Percentiles rank a stretch among this genome's conserved stretches.
Evolutionary conservation across 192 early-diverging fungal genomes (phyloP).

Genomic region (Coemansia pectinata): DNA sequence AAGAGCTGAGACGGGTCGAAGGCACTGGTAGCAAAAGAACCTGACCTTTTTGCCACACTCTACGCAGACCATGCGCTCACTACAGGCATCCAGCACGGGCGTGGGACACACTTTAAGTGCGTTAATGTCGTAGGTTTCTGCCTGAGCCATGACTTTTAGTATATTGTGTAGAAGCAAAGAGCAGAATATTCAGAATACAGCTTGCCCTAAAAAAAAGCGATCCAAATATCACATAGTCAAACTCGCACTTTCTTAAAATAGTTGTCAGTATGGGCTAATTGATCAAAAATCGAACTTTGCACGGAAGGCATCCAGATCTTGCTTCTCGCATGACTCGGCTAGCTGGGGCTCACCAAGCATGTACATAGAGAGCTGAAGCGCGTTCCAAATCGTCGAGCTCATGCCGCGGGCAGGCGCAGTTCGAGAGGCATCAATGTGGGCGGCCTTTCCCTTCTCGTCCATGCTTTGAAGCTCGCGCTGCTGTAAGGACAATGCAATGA

Average conservation of each 20-base stretch:
- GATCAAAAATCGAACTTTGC: constrained; percentile 82
- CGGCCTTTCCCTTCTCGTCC: constrained; percentile 32
- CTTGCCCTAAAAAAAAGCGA: background rate
- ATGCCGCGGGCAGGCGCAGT: constrained; percentile 55
- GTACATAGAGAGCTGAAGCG: constrained; percentile 71
- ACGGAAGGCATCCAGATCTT: constrained; percentile 80
- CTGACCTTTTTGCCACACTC: constrained; percentile 65
- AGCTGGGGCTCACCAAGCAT: constrained; percentile 83
- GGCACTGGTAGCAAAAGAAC: constrained; percentile 77
- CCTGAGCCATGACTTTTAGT: constrained; percentile 15
- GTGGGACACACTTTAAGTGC: constrained; percentile 24
- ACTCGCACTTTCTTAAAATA: background rate
- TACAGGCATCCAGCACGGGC: constrained; percentile 39
- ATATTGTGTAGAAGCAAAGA: background rate
- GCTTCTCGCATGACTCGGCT: constrained; percentile 72
- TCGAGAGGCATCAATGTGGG: constrained; percentile 20
- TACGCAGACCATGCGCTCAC: constrained; percentile 57
- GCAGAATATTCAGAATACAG: background rate
- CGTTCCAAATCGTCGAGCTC: constrained; percentile 81
- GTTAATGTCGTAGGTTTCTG: constrained; percentile 35
- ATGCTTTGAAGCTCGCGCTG: constrained; percentile 57
- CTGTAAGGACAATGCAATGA: constrained; percentile 87
- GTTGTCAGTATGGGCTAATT: background rate
- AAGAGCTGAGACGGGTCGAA: constrained; percentile 55
- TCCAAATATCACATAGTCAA: background rate